Conservation (phyloP, 148 eudicot genomes). For the Cornus florida region DNA sequence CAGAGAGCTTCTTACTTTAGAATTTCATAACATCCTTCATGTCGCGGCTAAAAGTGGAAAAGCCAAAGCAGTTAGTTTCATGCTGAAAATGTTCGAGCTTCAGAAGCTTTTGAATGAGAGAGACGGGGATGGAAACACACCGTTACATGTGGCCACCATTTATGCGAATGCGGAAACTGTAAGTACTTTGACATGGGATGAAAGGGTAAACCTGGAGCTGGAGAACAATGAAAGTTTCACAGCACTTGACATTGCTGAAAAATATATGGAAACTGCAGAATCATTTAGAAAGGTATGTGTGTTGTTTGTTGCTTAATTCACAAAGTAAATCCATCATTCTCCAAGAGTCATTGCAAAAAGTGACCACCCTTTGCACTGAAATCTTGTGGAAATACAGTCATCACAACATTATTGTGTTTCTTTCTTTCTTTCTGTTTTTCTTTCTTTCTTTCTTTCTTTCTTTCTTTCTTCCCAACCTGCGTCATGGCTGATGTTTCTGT, state of each 20-base stretch:
- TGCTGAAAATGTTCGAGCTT: slow-evolving; percentile 23
- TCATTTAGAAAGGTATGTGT: slow-evolving; percentile 22
- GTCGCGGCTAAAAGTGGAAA: slow-evolving; percentile 24
- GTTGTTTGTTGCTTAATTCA: background rate
- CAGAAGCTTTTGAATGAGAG: slow-evolving; percentile 22
- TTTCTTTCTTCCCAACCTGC: too few species aligned
- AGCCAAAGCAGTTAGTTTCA: slow-evolving; percentile 6
- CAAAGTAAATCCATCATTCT: too few species aligned
- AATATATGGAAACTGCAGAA: slow-evolving; percentile 19
- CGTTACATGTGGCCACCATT: slow-evolving; percentile 31
- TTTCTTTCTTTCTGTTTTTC: too few species aligned
- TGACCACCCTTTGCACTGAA: too few species aligned
- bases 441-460: too few species aligned
- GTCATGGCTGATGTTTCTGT: too few species aligned
- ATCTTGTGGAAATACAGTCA: too few species aligned
- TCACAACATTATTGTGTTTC: too few species aligned
- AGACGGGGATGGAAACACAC: slow-evolving; percentile 33
- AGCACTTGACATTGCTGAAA: slow-evolving; percentile 33
- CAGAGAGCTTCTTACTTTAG: slow-evolving; percentile 23
- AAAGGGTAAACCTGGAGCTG: slow-evolving; percentile 16
- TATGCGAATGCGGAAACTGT: slow-evolving; percentile 18
- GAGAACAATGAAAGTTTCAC: slow-evolving; percentile 20
- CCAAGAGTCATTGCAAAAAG: too few species aligned
- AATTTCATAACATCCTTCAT: slow-evolving; percentile 29
- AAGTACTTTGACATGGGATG: slow-evolving; percentile 14